Conservation (phyloP, 331 rosid species). For the Quercus lobata region DNA sequence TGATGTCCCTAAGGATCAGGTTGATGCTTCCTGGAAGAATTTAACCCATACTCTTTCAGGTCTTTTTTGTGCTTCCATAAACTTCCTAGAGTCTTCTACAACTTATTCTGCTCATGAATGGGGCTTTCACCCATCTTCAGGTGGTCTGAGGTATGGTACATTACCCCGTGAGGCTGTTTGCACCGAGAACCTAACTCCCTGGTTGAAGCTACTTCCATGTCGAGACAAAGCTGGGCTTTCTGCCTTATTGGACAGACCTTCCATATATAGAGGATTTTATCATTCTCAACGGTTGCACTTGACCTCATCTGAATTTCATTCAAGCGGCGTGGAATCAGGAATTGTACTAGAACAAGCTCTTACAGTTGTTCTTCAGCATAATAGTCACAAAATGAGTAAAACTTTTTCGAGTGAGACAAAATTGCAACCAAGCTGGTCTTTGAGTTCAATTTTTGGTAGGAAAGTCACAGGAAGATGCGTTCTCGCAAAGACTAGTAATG, state of each 20-base stretch:
- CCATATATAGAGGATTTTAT: constrained; percentile 83
- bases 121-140: constrained; percentile 54
- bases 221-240: constrained; percentile 89
- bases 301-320: constrained; percentile 30
- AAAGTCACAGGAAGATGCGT: constrained; percentile 62
- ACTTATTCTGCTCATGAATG: constrained; percentile 76
- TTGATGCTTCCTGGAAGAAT: constrained; percentile 89
- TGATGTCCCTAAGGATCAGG: constrained; percentile 62
- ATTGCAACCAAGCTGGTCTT: constrained; percentile 77
- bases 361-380: constrained; percentile 72
- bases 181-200: constrained; percentile 91
- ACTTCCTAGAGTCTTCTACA: constrained; percentile 87
- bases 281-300: constrained; percentile 79
- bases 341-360: constrained; percentile 77
- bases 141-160: constrained; percentile 75
- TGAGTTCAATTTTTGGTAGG: constrained; percentile 80
- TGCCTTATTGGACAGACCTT: constrained; percentile 80
- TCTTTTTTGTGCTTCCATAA: constrained; percentile 92
- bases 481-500: constrained; percentile 73
- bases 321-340: constrained; percentile 41
- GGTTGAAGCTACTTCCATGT: constrained; percentile 96
- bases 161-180: constrained; percentile 97
- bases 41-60: constrained; percentile 86
- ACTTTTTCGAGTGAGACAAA: constrained; percentile 33
- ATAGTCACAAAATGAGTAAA: constrained; percentile 24